Evolutionary conservation across 768 basidiomycete genomes (phyloP).

Genomic region (Rhodotorula paludigena): DNA sequence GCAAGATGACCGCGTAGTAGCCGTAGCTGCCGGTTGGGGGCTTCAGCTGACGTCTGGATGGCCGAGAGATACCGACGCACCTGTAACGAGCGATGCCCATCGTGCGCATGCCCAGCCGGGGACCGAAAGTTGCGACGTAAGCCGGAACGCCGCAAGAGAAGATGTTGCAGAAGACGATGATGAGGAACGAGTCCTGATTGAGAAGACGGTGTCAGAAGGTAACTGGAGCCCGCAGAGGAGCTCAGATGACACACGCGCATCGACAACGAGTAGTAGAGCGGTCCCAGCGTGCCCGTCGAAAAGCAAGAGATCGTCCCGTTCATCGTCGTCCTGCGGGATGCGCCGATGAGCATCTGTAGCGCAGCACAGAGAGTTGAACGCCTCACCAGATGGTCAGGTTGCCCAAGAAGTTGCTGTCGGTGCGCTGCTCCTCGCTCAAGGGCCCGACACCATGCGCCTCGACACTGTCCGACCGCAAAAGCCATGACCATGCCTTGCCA

Average conservation of each 20-base stretch:
- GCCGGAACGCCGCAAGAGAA: conserved; percentile 59
- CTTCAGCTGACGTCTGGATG: neutral
- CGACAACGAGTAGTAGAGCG: conserved; percentile 59
- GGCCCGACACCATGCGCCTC: conserved; percentile 30
- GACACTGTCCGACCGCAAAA: conserved; percentile 7
- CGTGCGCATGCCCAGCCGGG: conserved; percentile 71
- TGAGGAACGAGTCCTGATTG: conserved; percentile 55
- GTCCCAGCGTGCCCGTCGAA: conserved; percentile 65
- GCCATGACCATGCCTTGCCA: conserved; percentile 1
- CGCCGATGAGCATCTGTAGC: too few relatives aligned
- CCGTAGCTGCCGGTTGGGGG: conserved; percentile 20
- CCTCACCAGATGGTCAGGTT: conserved; percentile 36
- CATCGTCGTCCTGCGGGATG: conserved; percentile 27
- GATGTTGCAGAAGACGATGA: conserved; percentile 65
- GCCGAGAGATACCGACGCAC: conserved; percentile 46
- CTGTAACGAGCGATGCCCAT: conserved; percentile 69
- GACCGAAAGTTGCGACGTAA: conserved; percentile 68
- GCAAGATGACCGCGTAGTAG: conserved; percentile 49
- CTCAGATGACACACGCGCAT: conserved; percentile 50
- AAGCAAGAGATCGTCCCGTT: conserved; percentile 51
- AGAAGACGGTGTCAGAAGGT: neutral
- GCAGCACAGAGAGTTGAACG: neutral
- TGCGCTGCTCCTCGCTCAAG: conserved; percentile 1
- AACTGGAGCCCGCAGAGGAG: too few relatives aligned
- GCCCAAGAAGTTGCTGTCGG: conserved; percentile 21